Evolutionary conservation across 2,329 filamentous ascomycete species (phyloP), one percentile per base, ranked within the genome.

Genomic region (Trichoderma sp.): DNA sequence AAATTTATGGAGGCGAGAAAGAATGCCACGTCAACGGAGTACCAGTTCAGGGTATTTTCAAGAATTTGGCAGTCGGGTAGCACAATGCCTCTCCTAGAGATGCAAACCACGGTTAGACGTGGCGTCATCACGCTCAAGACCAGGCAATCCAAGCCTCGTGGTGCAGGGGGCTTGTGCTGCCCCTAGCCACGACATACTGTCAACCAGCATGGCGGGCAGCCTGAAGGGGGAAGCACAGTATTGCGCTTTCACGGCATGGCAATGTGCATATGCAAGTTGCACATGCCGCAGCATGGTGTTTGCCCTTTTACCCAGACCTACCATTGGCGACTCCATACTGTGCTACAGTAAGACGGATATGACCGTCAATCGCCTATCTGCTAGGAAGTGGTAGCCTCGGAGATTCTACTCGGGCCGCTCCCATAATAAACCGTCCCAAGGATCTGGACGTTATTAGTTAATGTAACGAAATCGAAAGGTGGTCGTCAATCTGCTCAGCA

Each of bases 391-490:
- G 35, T 59, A 67, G 64, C 49, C 64, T 67, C 64, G 64, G 64
- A 67, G 64, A 67, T 67, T 67, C 64, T 52, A 59, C 64, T 67
- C 64, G 64, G 64, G 55, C 64, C 64, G 64, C 55, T 27, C 64
- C 55, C 49, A 43, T 52, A 67, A 56, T 52, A 11, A 52, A 52
- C 56, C 40, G 64, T 67, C 64, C 64, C 64, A 67, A 37, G 21
- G 64, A 67, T 67, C 64, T 67, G 64, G 64, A 59, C 52, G 40
- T 59, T 67, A 21, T 40, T 52, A 67, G 64, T 43, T 59, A 55
- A 67, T 67, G 64, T 59, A 67, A 59, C 64, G 40, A 57, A 52
- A 67, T 67, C 64, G 40, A 58, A 29, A n/a, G 10, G 33, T 52
- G 16, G 63, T 11, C 7, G n/a, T 47, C 21, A 37, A 37, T 14